Evolutionary conservation across 306 rosid species (phyloP).

Genomic region (Sophora flavescens): DNA sequence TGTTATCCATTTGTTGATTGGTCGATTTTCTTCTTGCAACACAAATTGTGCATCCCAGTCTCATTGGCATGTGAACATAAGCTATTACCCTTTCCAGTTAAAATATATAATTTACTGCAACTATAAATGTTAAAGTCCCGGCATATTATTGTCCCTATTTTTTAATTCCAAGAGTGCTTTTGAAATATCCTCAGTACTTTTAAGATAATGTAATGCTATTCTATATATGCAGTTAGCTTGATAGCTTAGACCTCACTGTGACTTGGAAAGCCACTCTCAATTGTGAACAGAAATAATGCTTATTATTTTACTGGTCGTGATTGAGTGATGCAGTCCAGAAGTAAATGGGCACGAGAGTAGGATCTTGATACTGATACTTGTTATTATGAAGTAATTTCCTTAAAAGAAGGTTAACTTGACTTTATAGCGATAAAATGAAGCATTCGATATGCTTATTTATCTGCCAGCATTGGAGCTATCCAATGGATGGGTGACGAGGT

Average conservation of each 20-base stretch:
- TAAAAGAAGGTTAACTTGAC: background rate
- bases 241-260: background rate
- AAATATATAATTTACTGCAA: conserved; percentile 5
- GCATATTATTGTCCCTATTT: background rate
- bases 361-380: conserved; percentile 9
- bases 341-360: background rate
- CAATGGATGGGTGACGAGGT: background rate
- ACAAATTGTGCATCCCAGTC: background rate
- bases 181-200: conserved; percentile 3
- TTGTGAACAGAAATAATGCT: background rate
- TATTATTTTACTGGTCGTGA: background rate
- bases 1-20: conserved; percentile 9
- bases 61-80: conserved; percentile 25
- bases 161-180: background rate
- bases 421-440: background rate
- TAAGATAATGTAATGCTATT: background rate
- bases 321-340: conserved; percentile 12
- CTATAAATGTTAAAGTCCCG: background rate
- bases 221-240: conserved; percentile 9
- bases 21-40: conserved; percentile 19
- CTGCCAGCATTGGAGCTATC: background rate
- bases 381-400: background rate
- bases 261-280: background rate
- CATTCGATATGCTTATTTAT: background rate
- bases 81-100: background rate